These are phyloP conservation scores for Metschnikowia santaceciliae DNA, from an alignment of 805 yeast species.

Conservation along the genomic window DNA sequence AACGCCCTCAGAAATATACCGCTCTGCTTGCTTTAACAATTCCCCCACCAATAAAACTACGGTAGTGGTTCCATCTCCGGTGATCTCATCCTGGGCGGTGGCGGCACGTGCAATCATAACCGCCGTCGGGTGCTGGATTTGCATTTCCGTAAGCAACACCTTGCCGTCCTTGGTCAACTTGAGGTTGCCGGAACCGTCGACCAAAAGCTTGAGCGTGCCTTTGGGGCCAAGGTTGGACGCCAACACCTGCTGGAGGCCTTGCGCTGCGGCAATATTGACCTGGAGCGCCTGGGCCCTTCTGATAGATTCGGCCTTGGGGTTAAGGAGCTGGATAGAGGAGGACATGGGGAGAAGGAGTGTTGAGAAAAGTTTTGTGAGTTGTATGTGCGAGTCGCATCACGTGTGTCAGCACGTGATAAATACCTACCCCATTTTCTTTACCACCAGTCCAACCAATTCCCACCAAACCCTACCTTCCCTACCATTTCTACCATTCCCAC, in stretches of 20 bases:
- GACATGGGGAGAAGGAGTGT: conserved; percentile 31
- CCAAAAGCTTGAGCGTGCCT: conserved; percentile 94
- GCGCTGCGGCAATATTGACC: conserved; percentile 94
- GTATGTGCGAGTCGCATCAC: too few relatives aligned
- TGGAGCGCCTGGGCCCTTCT: conserved; percentile 93
- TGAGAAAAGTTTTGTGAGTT: conserved; percentile 1
- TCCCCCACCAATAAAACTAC: conserved; percentile 94
- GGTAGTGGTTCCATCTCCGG: conserved; percentile 99
- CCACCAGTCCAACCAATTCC: too few relatives aligned
- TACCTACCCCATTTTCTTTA: too few relatives aligned
- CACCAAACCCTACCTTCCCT: too few relatives aligned
- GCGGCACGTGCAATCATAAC: conserved; percentile 85
- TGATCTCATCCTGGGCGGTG: conserved; percentile 96
- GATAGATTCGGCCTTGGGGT: conserved; percentile 97
- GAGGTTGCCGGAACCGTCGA: conserved; percentile 94
- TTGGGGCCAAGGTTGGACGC: conserved; percentile 94
- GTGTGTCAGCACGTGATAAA: too few relatives aligned
- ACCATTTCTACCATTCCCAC: too few relatives aligned
- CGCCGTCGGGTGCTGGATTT: conserved; percentile 60
- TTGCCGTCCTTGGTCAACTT: conserved; percentile 97
- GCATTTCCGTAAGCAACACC: conserved; percentile 92
- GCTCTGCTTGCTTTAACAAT: conserved; percentile 87
- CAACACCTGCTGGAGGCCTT: conserved; percentile 89
- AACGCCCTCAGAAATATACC: conserved; percentile 87
- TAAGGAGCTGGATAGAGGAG: conserved; percentile 76